Percentiles rank a stretch among this genome's conserved stretches.
These are phyloP conservation scores for Lachnellula willkommii DNA, from an alignment of 2,329 filamentous ascomycete species.

Conservation along the genomic window DNA sequence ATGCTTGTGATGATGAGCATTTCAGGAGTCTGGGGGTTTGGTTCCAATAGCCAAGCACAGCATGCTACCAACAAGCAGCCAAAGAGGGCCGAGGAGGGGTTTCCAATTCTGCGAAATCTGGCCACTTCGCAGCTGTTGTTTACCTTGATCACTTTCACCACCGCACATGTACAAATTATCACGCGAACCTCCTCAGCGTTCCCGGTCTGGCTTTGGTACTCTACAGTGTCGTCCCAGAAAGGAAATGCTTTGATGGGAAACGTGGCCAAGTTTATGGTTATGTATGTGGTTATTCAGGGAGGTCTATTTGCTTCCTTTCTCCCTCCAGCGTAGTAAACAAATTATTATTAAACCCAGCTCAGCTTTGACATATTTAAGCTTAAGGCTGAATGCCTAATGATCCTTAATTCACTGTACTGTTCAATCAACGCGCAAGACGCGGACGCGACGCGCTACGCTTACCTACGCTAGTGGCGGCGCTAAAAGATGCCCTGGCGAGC, in stretches of 20 bases:
- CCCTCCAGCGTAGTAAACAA: conserved; percentile 64
- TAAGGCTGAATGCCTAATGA: too few relatives aligned
- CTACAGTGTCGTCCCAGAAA: conserved; percentile 43
- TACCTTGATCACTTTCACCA: conserved; percentile 65
- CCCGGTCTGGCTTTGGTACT: conserved; percentile 81
- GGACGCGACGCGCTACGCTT: too few relatives aligned
- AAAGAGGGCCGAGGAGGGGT: background rate
- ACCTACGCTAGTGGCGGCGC: background rate
- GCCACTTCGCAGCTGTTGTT: conserved; percentile 70
- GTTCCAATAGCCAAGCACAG: background rate
- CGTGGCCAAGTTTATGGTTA: conserved; percentile 55
- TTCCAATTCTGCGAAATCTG: conserved; percentile 38
- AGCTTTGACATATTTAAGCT: too few relatives aligned
- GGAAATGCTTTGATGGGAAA: conserved; percentile 5
- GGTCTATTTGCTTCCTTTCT: conserved; percentile 84
- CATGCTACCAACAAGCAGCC: conserved; percentile 26
- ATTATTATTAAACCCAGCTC: too few relatives aligned
- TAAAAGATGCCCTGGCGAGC: too few relatives aligned
- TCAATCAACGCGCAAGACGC: too few relatives aligned
- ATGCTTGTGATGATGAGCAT: conserved; percentile 63
- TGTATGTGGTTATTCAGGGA: conserved; percentile 80
- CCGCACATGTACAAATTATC: conserved; percentile 91
- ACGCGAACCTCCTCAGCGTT: conserved; percentile 84
- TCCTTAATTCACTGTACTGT: too few relatives aligned
- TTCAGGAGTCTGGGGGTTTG: conserved; percentile 48